Evolutionary conservation across 2,329 filamentous ascomycete species (phyloP), one percentile per base, ranked within the genome.

Genomic region (Trichoderma guizhouense): DNA sequence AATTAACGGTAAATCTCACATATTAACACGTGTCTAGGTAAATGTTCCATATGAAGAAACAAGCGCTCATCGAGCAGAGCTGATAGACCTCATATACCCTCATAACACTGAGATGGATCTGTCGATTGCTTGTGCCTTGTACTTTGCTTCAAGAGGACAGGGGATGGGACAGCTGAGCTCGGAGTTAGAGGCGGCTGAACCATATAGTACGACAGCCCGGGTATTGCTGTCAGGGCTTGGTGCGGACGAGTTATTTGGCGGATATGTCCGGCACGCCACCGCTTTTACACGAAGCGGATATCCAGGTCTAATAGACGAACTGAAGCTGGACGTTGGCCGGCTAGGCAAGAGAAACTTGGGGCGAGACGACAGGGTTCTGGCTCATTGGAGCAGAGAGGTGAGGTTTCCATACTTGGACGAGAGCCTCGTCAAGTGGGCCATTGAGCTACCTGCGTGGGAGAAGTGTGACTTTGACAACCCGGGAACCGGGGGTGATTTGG

Each of bases 91-190:
- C 21, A 98, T 99, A 80, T 87, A 92, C 76, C 96, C 96, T 0
- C 96, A 99, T 81, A 95, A 97, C 75, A 99, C 96, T 0, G 96
- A 99, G 81, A 99, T 99, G 96, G 96, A 99, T 77, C 86, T 99
- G 1, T 99, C 96, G 4, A 99, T 99, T 76, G 92, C 93, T 0
- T 92, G 89, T 76, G 96, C 96, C 0, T 85, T 99, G n/a, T 98
- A 98, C 81, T 99, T 99, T 83, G 94, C 96, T 7, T 91, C 95
- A 0, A 88, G 94, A 51, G 95, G 94, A 1, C 80, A 83, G 65
- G 93, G 91, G 0, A 75, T 80, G 21, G 83, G 85, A 51, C 82
- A 82, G 69, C 78, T 75, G 14, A 72, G 75, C 39, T 72, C 72
- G 2, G 74, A 77, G 30, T 72, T 76, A n/a, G 76, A 79, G 3